Conservation (phyloP, 768 basidiomycete genomes). For the Candolleomyces eurysporus region DNA sequence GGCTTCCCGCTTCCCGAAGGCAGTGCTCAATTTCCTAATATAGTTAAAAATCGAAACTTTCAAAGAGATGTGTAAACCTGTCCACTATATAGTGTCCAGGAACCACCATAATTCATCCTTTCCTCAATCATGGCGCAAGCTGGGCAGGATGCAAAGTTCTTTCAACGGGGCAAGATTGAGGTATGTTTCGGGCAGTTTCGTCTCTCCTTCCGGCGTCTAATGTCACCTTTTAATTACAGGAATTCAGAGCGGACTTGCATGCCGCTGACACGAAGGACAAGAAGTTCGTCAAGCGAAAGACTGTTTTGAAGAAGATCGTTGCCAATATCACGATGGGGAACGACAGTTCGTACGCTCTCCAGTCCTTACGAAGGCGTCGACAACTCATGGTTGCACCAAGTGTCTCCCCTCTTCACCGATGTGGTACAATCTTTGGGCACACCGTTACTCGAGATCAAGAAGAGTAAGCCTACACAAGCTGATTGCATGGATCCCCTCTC, state of each 20-base stretch:
- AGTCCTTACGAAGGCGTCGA: conserved; percentile 15
- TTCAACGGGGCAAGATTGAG: conserved; percentile 89
- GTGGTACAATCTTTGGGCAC: conserved; percentile 95
- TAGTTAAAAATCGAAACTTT: too few relatives aligned
- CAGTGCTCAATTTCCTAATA: too few relatives aligned
- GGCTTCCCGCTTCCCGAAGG: too few relatives aligned
- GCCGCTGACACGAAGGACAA: conserved; percentile 95
- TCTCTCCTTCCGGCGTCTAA: not conserved
- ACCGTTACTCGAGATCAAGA: conserved; percentile 96
- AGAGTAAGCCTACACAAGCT: conserved; percentile 59
- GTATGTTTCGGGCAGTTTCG: conserved; percentile 32
- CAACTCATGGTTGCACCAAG: conserved; percentile 36
- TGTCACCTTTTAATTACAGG: conserved; percentile 38
- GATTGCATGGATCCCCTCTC: not conserved
- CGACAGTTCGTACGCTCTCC: conserved; percentile 72
- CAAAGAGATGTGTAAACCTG: too few relatives aligned
- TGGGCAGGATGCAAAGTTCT: conserved; percentile 90
- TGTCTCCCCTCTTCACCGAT: conserved; percentile 94
- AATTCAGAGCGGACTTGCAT: conserved; percentile 88
- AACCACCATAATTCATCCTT: not conserved
- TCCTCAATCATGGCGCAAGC: conserved; percentile 43
- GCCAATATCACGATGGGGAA: conserved; percentile 99
- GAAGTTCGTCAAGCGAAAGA: conserved; percentile 92
- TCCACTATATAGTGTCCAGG: too few relatives aligned
- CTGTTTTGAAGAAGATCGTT: conserved; percentile 93